Evolutionary conservation across 2,329 filamentous ascomycete species (phyloP).

Genomic region (Colletotrichum noveboracense): DNA sequence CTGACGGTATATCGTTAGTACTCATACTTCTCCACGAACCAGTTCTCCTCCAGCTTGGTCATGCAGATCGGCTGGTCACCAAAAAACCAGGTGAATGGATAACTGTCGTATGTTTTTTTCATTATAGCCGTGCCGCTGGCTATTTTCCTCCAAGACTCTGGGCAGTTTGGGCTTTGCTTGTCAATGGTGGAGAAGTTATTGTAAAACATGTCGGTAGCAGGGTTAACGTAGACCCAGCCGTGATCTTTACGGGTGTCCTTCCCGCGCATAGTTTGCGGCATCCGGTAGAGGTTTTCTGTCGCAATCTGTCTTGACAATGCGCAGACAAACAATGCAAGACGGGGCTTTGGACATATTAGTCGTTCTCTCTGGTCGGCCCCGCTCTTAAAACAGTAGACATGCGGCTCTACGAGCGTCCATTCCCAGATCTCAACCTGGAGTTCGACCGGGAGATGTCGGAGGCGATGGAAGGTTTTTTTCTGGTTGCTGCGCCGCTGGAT

Average conservation of each 20-base stretch:
- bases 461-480: background rate
- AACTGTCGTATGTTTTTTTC: background rate
- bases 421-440: background rate
- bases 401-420: background rate
- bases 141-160: background rate
- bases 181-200: background rate
- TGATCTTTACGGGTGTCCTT: background rate
- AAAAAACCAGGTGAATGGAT: too few relatives aligned
- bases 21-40: background rate
- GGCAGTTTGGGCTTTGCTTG: background rate
- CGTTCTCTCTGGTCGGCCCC: too few relatives aligned
- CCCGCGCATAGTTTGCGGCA: background rate
- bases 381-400: too few relatives aligned
- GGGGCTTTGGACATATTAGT: background rate
- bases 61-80: too few relatives aligned
- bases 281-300: background rate
- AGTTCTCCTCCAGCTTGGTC: background rate
- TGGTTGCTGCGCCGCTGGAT: background rate
- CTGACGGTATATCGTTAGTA: background rate
- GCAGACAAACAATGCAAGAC: background rate
- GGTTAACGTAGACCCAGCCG: background rate
- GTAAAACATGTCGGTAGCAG: background rate
- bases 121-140: background rate
- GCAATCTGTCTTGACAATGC: background rate
- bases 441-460: background rate